Evolutionary conservation across 2,329 filamentous ascomycete genomes (phyloP), one percentile per base, ranked within the genome.

Genomic region (Fusarium poae): DNA sequence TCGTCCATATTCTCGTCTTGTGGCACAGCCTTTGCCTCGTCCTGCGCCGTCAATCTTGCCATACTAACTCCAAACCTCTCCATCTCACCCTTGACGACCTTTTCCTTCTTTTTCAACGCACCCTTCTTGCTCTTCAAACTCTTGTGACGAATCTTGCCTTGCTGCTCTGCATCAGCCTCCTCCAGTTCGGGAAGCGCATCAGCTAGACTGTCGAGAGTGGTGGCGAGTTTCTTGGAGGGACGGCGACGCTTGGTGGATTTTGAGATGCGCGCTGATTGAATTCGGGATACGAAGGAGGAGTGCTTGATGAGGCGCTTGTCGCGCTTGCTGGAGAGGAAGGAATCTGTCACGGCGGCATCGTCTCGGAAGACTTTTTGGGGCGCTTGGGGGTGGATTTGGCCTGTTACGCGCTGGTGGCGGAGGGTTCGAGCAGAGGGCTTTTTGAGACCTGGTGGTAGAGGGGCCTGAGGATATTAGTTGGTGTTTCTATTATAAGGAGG

Each of bases 251-350:
- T 74, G 25, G 64, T n/a, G n/a, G 61, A 55, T 45, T 71, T 60
- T 68, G 74, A 46, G 62, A 63, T 57, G 69, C 16, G 73, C 62
- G 64, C 68, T 15, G 94, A 93, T 70, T 89, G 83, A 73, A 97
- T 91, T 67, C 90, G 91, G 21, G 89, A 90, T 29, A 97, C 83
- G 69, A 98, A 93, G 16, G 89, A 82, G 0, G 91, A 91, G 83
- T 93, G 93, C 77, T 94, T 94, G 73, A 97, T 92, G 34, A 85
- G 82, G 25, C 91, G 91, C 82, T 95, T 97, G 82, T 97, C 92
- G 76, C 88, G 90, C 80, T 97, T 98, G 67, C 86, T 89, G 56
- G 89, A 86, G 64, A 89, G 82, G 79, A 95, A 94, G 63, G 77
- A 67, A 76, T 89, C 85, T 45, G 82, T 79, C 16, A 85, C 83